Conservation (phyloP, 2,329 filamentous ascomycete genomes). For the Microsporum audouinii region DNA sequence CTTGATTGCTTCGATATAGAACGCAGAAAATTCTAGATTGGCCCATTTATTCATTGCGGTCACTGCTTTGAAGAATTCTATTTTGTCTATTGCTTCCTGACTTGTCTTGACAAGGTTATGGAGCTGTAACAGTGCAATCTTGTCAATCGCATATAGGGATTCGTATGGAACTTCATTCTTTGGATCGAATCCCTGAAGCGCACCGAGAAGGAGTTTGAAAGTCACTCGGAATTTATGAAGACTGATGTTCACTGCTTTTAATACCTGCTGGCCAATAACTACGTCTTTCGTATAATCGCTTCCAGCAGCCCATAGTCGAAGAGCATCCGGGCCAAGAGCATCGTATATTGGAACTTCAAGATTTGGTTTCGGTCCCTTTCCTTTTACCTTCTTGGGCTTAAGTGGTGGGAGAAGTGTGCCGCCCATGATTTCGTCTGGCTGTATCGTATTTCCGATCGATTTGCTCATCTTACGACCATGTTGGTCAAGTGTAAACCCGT, state of each 20-base stretch:
- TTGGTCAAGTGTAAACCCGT: constrained; percentile 85
- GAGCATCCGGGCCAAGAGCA: constrained; percentile 69
- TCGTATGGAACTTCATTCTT: constrained; percentile 26
- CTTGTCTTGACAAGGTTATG: constrained; percentile 54
- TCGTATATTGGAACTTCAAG: constrained; percentile 43
- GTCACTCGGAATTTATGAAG: constrained; percentile 82
- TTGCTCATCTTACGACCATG: constrained; percentile 98
- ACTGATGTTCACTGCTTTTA: constrained; percentile 63
- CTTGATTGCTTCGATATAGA: constrained; percentile 88
- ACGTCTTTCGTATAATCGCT: constrained; percentile 88
- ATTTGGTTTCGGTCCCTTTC: constrained; percentile 36
- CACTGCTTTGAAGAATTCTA: constrained; percentile 74
- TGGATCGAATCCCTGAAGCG: constrained; percentile 47
- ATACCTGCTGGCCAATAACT: constrained; percentile 62
- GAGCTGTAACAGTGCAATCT: constrained; percentile 67
- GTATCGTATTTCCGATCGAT: constrained; percentile 78
- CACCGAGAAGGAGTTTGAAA: constrained; percentile 80
- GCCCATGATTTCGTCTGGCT: constrained; percentile 71
- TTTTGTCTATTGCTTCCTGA: constrained; percentile 52
- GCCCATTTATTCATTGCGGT: constrained; percentile 69
- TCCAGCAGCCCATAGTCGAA: constrained; percentile 83
- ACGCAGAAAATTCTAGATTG: constrained; percentile 71
- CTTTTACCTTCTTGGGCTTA: constrained; percentile 51
- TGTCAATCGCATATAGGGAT: constrained; percentile 52
- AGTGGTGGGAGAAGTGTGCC: constrained; percentile 63